Percentiles rank a stretch among this genome's conserved stretches.
Conservation (phyloP, 352 stramenopile species). For the Phytophthora agathidicida region DNA sequence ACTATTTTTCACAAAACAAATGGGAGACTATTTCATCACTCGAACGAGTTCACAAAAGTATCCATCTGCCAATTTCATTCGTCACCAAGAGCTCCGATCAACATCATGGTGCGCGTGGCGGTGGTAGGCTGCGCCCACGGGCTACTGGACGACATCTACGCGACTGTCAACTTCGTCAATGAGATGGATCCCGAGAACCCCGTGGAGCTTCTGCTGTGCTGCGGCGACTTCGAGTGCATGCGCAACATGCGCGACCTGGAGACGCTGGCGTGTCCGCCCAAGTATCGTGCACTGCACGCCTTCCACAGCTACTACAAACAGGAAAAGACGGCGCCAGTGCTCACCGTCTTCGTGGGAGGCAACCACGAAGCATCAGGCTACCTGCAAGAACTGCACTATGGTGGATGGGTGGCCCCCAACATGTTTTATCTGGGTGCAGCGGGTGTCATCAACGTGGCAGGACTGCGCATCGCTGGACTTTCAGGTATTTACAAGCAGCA, state of each 20-base stretch:
- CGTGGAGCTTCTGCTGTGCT: constrained; percentile 97
- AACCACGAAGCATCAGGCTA: constrained; percentile 99
- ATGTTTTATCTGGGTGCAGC: constrained; percentile 98
- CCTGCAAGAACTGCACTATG: constrained; percentile 97
- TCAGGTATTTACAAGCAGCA: constrained; percentile 98
- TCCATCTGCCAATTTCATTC: constrained; percentile 9
- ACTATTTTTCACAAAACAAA: no score
- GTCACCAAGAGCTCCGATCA: not conserved
- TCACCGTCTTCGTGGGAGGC: constrained; percentile 98
- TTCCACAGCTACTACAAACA: constrained; percentile 98
- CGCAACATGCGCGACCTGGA: constrained; percentile 95
- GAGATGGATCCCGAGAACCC: constrained; percentile 70
- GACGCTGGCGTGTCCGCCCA: constrained; percentile 94
- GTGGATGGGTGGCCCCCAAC: constrained; percentile 98
- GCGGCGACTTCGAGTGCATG: constrained; percentile 99
- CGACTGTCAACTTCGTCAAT: constrained; percentile 92
- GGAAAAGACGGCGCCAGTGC: constrained; percentile 90
- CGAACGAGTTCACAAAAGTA: constrained; percentile 5
- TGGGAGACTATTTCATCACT: no score
- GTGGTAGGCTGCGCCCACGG: constrained; percentile 99
- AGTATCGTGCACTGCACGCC: constrained; percentile 92
- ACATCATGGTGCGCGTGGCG: constrained; percentile 82
- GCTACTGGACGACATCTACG: constrained; percentile 98
- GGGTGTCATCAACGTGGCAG: constrained; percentile 92
- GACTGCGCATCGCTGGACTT: constrained; percentile 96